Conservation (phyloP, 2,329 filamentous ascomycete species). For the Dactylonectria macrodidyma region DNA sequence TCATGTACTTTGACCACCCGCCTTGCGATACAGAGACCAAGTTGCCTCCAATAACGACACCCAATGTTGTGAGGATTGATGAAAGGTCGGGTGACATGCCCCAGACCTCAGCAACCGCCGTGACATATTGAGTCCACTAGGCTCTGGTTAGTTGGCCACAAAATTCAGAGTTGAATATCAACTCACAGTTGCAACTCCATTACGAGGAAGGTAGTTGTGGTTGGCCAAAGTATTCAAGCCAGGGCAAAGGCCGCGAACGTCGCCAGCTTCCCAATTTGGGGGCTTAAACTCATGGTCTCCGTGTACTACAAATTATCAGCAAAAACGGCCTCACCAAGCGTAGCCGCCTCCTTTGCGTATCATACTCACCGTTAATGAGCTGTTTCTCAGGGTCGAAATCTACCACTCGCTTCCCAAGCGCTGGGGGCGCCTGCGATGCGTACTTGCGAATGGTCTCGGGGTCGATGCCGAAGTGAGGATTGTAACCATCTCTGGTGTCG, state of each 20-base stretch:
- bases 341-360: not conserved
- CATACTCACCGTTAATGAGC: conserved; percentile 35
- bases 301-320: conserved; percentile 26
- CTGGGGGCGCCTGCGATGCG: conserved; percentile 31
- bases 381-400: conserved; percentile 34
- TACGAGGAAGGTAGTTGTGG: conserved; percentile 43
- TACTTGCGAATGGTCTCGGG: conserved; percentile 39
- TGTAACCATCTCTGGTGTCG: not conserved
- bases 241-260: conserved; percentile 40
- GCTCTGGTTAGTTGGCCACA: not conserved
- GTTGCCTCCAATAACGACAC: conserved; percentile 58
- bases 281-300: conserved; percentile 34
- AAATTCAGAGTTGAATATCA: no score
- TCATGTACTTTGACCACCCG: conserved; percentile 54
- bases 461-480: conserved; percentile 36
- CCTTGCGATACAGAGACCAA: conserved; percentile 43
- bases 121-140: conserved; percentile 33
- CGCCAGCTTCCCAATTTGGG: conserved; percentile 34
- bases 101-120: conserved; percentile 37
- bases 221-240: conserved; percentile 40
- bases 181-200: conserved; percentile 43
- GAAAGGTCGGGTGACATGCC: conserved; percentile 37
- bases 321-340: not conserved
- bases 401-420: conserved; percentile 25
- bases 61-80: conserved; percentile 30